Evolutionary conservation across 805 yeast genomes (phyloP), one percentile per base, ranked within the genome.

Genomic region (Starmerella vitae): DNA sequence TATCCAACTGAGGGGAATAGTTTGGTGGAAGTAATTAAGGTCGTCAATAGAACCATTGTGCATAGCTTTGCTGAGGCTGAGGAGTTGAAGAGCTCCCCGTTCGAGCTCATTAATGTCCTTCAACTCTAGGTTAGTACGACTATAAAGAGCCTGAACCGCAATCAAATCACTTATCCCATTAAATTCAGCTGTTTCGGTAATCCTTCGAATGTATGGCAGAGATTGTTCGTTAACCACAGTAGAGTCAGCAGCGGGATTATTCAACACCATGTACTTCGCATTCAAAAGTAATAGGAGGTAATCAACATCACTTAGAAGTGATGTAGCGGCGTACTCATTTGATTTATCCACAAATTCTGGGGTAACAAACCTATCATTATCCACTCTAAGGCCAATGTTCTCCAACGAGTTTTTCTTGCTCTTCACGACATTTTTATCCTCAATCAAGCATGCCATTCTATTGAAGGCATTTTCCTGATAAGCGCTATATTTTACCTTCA

Each of bases 81-180:
- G 88, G 78, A 91, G 76, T 60, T 91, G 98, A 37, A 91, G 65
- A 4, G 86, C 76, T 36, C 97, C 97, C 56, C 98, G 71, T 61
- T 91, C 97, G 19, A 88, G 78, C 1, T 96, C 88, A 55, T 80
- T 76, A 1, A 93, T 74, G 48, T 75, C 76, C 36, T 69, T 67
- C 0, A 94, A 72, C 57, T 91, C 98, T 27, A 86, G 63, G 17
- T 81, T 51, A 6, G 95, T 83, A 56, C 97, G 72, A 53, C 78
- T 81, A 95, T 96, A 91, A 32, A 91, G 63, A 0, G 93, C 80
- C 45, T 86, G 67, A 2, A 86, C 73, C 52, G 76, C 84, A 3
- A 88, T 57, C 1, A 80, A 61, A 85, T 94, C 85, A 57, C 82
- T 79, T 14, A 71, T 68, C 1, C 62, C 47, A 4, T 63, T 60